Evolutionary conservation across 2,329 filamentous ascomycete species (phyloP).

Genomic region (Fusarium sp.): DNA sequence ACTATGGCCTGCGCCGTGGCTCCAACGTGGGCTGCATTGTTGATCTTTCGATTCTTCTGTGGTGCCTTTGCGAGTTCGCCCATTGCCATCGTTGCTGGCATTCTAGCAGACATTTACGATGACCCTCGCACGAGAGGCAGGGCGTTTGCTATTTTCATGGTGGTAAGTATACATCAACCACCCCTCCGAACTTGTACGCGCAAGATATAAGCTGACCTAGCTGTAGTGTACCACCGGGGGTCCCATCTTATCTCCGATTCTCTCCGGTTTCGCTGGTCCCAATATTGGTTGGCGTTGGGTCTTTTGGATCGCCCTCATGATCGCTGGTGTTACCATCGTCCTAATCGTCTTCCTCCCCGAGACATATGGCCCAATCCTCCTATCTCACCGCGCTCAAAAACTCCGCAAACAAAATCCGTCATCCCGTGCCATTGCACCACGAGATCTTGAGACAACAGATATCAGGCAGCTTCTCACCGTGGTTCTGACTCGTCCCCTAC

Average conservation of each 20-base stretch:
- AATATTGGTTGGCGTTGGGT: constrained; percentile 76
- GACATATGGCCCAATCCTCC: constrained; percentile 70
- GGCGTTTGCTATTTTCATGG: constrained; percentile 74
- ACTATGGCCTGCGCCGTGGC: constrained; percentile 68
- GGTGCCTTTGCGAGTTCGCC: constrained; percentile 68
- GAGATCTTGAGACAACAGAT: constrained; percentile 72
- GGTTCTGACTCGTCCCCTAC: constrained; percentile 77
- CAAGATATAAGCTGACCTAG: constrained; percentile 23
- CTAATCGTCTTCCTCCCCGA: constrained; percentile 74
- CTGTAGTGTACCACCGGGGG: constrained; percentile 71
- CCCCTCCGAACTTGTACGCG: background rate
- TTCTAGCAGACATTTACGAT: constrained; percentile 75
- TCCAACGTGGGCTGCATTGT: constrained; percentile 64
- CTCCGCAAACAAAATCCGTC: constrained; percentile 68
- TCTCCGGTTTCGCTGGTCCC: constrained; percentile 70
- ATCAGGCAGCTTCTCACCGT: constrained; percentile 71
- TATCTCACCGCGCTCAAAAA: constrained; percentile 66
- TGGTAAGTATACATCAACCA: constrained; percentile 55
- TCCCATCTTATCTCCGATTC: constrained; percentile 73
- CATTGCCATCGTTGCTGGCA: constrained; percentile 71
- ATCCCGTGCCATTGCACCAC: constrained; percentile 65
- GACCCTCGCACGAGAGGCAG: constrained; percentile 64
- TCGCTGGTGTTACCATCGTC: constrained; percentile 72
- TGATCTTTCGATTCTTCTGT: constrained; percentile 66
- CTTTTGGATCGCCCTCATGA: constrained; percentile 77